These are phyloP conservation scores for Colletotrichum liriopes DNA, from an alignment of 2,329 filamentous ascomycete species.

Conservation along the genomic window DNA sequence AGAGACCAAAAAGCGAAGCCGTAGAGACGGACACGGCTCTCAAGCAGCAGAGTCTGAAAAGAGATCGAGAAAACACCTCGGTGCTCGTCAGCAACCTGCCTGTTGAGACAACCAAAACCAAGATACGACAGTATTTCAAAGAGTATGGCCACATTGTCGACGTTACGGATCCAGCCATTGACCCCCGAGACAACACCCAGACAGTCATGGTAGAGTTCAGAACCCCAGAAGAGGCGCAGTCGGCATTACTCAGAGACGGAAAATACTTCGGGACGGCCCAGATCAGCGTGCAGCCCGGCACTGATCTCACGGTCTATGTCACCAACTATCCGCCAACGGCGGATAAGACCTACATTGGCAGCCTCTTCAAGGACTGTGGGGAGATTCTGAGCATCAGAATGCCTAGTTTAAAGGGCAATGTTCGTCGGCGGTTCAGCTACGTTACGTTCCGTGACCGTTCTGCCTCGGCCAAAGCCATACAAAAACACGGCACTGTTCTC, in stretches of 20 bases:
- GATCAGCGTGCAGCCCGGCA: constrained; percentile 82
- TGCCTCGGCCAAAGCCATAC: constrained; percentile 80
- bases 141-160: constrained; percentile 90
- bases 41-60: constrained; percentile 67
- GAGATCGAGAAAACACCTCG: constrained; percentile 92
- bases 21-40: constrained; percentile 52
- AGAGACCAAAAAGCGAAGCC: constrained; percentile 74
- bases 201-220: constrained; percentile 90
- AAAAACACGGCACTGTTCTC: constrained; percentile 79
- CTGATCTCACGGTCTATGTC: constrained; percentile 87
- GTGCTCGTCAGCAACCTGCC: constrained; percentile 87
- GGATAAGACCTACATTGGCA: constrained; percentile 78
- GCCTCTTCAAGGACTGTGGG: constrained; percentile 82
- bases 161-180: constrained; percentile 75
- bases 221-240: constrained; percentile 82
- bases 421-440: constrained; percentile 94
- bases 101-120: constrained; percentile 76
- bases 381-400: constrained; percentile 89
- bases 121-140: constrained; percentile 90
- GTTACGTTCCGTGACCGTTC: constrained; percentile 83
- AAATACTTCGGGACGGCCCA: constrained; percentile 83
- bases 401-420: constrained; percentile 91
- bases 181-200: constrained; percentile 59
- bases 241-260: constrained; percentile 84
- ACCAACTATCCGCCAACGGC: constrained; percentile 89